Evolutionary conservation across 176 grass and related monocot genomes (phyloP).

Genomic region (Raddia guianensis): DNA sequence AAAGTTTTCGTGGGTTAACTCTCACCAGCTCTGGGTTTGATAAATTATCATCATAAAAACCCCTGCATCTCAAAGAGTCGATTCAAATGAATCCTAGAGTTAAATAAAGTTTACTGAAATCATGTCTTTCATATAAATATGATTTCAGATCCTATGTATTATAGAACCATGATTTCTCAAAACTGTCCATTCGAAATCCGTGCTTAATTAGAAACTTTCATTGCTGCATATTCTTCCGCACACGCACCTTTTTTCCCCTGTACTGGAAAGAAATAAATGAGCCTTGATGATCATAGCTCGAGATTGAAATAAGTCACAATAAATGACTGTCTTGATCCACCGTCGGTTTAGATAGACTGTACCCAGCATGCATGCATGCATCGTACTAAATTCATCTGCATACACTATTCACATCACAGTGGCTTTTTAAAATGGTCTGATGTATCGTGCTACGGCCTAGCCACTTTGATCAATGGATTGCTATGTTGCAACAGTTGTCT

Average conservation of each 20-base stretch:
- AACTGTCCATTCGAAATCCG: not conserved
- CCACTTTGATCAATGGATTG: not conserved
- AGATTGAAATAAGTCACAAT: slow-evolving; percentile 42
- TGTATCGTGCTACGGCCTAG: not conserved
- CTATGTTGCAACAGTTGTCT: not conserved
- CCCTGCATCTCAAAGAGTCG: no score
- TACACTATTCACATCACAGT: not conserved
- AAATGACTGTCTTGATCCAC: slow-evolving; percentile 40
- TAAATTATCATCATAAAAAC: no score
- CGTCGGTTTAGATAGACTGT: slow-evolving; percentile 39
- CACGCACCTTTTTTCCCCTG: not conserved
- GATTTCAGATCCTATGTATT: no score
- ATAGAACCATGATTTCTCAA: no score
- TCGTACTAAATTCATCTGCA: not conserved
- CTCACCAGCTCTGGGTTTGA: no score
- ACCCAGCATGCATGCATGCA: not conserved
- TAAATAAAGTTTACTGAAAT: no score
- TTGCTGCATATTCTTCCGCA: not conserved
- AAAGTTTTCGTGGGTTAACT: no score
- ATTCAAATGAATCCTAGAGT: no score
- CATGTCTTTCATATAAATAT: no score
- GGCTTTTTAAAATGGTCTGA: not conserved
- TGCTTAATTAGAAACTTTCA: not conserved
- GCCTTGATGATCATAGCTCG: slow-evolving; percentile 1
- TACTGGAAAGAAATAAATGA: not conserved